phyloP scores from a whole-genome alignment of 805 yeast species.

The Yamadazyma olivae region DNA sequence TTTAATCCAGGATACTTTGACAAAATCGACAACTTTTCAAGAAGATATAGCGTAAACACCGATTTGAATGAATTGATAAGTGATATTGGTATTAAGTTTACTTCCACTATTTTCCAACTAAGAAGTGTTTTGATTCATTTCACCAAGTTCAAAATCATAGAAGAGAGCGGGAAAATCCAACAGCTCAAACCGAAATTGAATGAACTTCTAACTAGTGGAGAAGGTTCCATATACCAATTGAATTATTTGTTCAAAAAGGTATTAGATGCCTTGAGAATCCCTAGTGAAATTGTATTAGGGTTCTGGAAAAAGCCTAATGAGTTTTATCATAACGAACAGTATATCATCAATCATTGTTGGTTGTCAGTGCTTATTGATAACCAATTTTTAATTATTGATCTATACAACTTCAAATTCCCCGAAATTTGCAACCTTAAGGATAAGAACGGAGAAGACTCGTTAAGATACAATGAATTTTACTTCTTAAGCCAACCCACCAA shows the following conservation, averaged over 20 bases:
- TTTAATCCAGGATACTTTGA: constrained; percentile 16
- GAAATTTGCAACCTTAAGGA: constrained; percentile 29
- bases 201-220: constrained; percentile 43
- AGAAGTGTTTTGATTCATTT: constrained; percentile 66
- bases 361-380: constrained; percentile 70
- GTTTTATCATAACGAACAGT: constrained; percentile 47
- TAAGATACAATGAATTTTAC: constrained; percentile 60
- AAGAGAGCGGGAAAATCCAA: constrained; percentile 33
- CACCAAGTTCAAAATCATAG: constrained; percentile 54
- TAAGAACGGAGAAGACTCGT: no score
- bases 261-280: constrained; percentile 65
- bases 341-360: constrained; percentile 83
- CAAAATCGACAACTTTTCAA: constrained; percentile 32
- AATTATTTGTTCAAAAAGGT: constrained; percentile 74
- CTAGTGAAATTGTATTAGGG: constrained; percentile 77
- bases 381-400: constrained; percentile 79
- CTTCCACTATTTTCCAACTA: constrained; percentile 48
- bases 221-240: constrained; percentile 67
- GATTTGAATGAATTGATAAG: constrained; percentile 42
- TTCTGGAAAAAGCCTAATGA: constrained; percentile 78
- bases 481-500: constrained; percentile 76
- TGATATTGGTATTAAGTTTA: constrained; percentile 39
- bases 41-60: constrained; percentile 20
- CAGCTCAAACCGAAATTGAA: constrained; percentile 39
- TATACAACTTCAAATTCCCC: constrained; percentile 35